These are phyloP conservation scores for Chlamydomonas schloesseri DNA, from an alignment of 139 green algal species.

Conservation along the genomic window DNA sequence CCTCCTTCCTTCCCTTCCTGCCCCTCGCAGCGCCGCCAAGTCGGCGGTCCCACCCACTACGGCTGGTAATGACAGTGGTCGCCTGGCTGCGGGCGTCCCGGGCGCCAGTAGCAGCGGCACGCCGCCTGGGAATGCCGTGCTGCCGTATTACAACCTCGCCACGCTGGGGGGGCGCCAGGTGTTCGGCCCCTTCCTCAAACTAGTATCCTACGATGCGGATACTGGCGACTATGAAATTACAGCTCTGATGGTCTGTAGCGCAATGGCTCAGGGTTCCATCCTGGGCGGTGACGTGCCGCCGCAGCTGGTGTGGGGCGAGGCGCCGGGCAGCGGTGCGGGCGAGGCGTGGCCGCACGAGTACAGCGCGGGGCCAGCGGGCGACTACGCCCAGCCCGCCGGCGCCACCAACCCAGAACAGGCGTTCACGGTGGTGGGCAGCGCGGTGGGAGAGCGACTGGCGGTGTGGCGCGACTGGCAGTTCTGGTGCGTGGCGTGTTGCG, in stretches of 20 bases:
- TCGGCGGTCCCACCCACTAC: too few relatives aligned
- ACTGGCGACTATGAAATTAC: not conserved
- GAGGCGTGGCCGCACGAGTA: too few relatives aligned
- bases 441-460: not conserved
- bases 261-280: not conserved
- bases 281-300: too few relatives aligned
- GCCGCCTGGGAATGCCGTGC: not conserved
- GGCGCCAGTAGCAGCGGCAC: not conserved
- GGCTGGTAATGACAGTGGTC: too few relatives aligned
- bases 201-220: conserved; percentile 3
- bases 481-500: not conserved
- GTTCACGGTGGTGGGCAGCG: too few relatives aligned
- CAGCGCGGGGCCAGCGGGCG: too few relatives aligned
- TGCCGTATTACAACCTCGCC: conserved; percentile 3
- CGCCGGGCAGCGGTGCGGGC: too few relatives aligned
- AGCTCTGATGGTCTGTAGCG: not conserved
- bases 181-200: conserved; percentile 31
- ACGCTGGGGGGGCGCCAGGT: not conserved
- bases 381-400: too few relatives aligned
- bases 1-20: too few relatives aligned
- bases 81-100: too few relatives aligned
- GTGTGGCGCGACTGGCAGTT: not conserved
- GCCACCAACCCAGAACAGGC: too few relatives aligned
- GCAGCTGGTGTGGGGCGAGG: not conserved
- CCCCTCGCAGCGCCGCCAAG: too few relatives aligned